Percentiles rank a stretch among this genome's conserved stretches.
Evolutionary conservation across 345 rosid species (phyloP).

Genomic region (Combretum micranthum): DNA sequence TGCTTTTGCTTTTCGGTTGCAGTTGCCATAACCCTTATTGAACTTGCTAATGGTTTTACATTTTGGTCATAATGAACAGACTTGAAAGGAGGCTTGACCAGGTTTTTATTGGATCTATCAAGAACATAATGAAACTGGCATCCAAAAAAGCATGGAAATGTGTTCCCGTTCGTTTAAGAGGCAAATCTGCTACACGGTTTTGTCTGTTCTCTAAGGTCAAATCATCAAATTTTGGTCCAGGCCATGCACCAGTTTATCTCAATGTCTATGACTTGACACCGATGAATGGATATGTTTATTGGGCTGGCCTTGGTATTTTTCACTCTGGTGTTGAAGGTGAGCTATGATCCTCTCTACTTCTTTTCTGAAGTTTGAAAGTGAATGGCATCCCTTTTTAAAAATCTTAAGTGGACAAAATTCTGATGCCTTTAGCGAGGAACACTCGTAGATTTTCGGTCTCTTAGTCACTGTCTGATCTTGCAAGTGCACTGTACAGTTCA

Average conservation of each 20-base stretch:
- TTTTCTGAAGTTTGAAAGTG: not conserved
- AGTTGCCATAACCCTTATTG: too few species aligned
- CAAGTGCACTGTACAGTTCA: slow-evolving; percentile 48
- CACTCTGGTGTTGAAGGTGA: slow-evolving; percentile 99
- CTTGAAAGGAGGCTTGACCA: slow-evolving; percentile 24
- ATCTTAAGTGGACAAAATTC: too few species aligned
- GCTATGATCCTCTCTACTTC: not conserved
- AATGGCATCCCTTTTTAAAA: not conserved
- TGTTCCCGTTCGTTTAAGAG: slow-evolving; percentile 43
- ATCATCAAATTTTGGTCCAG: slow-evolving; percentile 49
- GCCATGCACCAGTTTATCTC: slow-evolving; percentile 70
- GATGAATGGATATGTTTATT: slow-evolving; percentile 77
- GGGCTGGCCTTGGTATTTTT: slow-evolving; percentile 96
- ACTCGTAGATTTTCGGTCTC: too few species aligned
- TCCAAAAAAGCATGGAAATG: slow-evolving; percentile 61
- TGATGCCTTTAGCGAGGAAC: too few species aligned
- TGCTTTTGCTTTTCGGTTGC: too few species aligned
- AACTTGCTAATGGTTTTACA: too few species aligned
- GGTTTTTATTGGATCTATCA: slow-evolving; percentile 12
- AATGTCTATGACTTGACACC: slow-evolving; percentile 93
- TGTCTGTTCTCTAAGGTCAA: slow-evolving; percentile 69
- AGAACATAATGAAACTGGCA: slow-evolving; percentile 51
- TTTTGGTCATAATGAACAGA: slow-evolving; percentile 20
- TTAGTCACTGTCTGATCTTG: not conserved
- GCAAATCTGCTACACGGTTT: slow-evolving; percentile 57